phyloP scores from a whole-genome alignment of 805 yeast species.

The Yamadazyma scolyti region DNA sequence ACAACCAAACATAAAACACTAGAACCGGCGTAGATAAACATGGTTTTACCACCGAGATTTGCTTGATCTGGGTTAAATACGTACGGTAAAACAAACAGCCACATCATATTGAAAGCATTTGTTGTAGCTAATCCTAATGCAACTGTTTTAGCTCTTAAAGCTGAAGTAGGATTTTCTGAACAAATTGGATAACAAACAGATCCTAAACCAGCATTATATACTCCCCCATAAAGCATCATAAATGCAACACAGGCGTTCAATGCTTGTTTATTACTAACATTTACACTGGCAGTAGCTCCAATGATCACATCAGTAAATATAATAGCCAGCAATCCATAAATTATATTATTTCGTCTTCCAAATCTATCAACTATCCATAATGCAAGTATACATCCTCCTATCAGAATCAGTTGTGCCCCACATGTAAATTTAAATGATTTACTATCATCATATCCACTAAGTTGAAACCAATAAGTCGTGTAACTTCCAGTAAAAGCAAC shows the following conservation, averaged over 20 bases:
- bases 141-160: conserved; percentile 14
- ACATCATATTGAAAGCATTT: conserved; percentile 9
- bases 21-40: conserved; percentile 38
- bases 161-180: conserved; percentile 13
- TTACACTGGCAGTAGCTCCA: conserved; percentile 6
- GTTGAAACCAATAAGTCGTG: conserved; percentile 9
- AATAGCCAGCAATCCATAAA: conserved; percentile 2
- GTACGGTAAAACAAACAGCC: conserved; percentile 17
- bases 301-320: conserved; percentile 5
- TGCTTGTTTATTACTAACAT: background rate
- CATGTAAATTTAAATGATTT: conserved; percentile 6
- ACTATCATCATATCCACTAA: conserved; percentile 5
- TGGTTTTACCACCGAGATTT: conserved; percentile 44
- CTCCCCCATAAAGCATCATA: conserved; percentile 7
- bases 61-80: conserved; percentile 25
- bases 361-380: conserved; percentile 4
- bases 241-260: conserved; percentile 6
- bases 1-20: conserved; percentile 7
- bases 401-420: conserved; percentile 7
- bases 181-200: conserved; percentile 7
- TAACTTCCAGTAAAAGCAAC: conserved; percentile 8
- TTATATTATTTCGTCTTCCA: conserved; percentile 6
- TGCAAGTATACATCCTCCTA: conserved; percentile 5
- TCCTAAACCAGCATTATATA: conserved; percentile 9
- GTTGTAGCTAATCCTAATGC: conserved; percentile 11